Evolutionary conservation across 129 eudicot species (phyloP), one percentile per base, ranked within the genome.

Genomic region (Lactuca saligna): DNA sequence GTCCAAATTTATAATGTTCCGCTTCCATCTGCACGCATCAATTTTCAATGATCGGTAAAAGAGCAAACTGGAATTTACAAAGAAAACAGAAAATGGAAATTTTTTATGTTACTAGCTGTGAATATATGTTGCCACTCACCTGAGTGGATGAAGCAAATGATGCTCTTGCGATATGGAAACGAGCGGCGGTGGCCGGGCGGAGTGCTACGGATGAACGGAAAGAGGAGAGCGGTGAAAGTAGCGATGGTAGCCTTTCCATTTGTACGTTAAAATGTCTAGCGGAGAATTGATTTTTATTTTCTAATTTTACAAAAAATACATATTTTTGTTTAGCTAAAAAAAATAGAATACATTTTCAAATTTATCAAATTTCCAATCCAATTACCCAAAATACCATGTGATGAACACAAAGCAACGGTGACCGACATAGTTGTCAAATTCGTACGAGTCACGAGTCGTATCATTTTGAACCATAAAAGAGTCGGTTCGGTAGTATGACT

Each of bases 1-100:
- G 86, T 46, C 98, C 98, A 68, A 92, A 92, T 17, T 13, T 86
- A 71, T 49, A 84, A 17, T 68, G 25, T 35, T 69, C 87, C 57
- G 72, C 72, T 14, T 69, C 87, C 98, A 91, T 91, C 95, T 86
- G 74, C 59, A 61, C 7, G 17, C 12, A 46, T 37, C 62, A 42
- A 44, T 15, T 51, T 68, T 55, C 62, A 34, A 66, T 11, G 34
- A 65, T 29, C n/a, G 13, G 29, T 29, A 10, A 20, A 33, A 0
- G 8, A 49, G 1, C 13, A 57, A 58, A 64, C 4, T 17, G 5
- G 1, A 46, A 7, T 37, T 6, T 9, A 1, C 15, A 25, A 20
- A 61, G 8, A 37, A 72, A 34, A 6, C 17, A 7, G 13, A 65
- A 41, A 51, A 4, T 38, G 41, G 49, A 37, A 66, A 9, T 16